phyloP scores from a whole-genome alignment of 2,329 filamentous ascomycete genomes.

The Sclerotinia trifoliorum region DNA sequence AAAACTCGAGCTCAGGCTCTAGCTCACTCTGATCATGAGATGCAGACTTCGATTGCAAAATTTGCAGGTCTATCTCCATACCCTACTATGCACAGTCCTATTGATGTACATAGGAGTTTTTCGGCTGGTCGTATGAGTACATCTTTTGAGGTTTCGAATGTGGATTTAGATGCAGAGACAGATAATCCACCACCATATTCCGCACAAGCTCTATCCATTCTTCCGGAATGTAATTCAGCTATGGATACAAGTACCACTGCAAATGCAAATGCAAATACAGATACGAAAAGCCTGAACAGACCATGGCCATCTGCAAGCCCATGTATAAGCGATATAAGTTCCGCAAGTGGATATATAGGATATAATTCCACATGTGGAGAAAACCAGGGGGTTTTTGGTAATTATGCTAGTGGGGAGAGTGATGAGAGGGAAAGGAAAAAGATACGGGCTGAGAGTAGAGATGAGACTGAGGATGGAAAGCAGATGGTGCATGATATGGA shows the following conservation, averaged over 20 bases:
- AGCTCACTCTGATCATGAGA: not conserved
- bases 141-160: not conserved
- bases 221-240: no score
- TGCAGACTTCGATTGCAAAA: not conserved
- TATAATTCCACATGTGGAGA: not conserved
- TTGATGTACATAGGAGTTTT: not conserved
- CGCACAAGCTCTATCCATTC: accelerated
- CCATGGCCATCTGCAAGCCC: no score
- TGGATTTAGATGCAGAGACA: not conserved
- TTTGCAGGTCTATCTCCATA: not conserved
- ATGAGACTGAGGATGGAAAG: not conserved
- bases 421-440: not conserved
- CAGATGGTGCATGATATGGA: no score
- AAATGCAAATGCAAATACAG: no score
- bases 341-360: not conserved
- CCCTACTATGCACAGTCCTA: no score
- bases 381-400: not conserved
- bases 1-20: no score
- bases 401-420: not conserved
- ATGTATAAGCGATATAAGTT: no score
- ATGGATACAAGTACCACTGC: accelerated
- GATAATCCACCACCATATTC: not conserved
- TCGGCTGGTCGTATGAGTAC: not conserved
- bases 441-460: accelerated
- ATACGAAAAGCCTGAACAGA: no score